Evolutionary conservation across 2,329 filamentous ascomycete genomes (phyloP), one percentile per base, ranked within the genome.

Genomic region (Talaromyces amestolkiae): DNA sequence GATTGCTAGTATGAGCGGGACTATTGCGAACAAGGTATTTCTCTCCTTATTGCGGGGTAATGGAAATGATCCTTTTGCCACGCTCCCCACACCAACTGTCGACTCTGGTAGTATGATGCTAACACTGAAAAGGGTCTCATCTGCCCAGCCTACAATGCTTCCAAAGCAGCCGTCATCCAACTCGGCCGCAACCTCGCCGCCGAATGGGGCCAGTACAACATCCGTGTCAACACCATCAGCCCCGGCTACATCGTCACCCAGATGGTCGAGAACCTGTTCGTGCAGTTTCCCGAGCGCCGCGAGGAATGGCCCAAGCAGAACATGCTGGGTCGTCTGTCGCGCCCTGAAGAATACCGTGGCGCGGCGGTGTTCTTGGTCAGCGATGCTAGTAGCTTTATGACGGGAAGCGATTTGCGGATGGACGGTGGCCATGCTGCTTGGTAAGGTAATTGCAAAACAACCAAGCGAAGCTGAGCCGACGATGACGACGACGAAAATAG

Each of bases 301-400:
- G 93, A 74, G 9, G 85, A 88, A 67, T 96, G 93, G 93, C 87
- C 91, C 17, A 89, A 85, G 71, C 89, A 94, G 78, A 96, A 96
- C 78, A 95, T 96, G 92, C 82, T 96, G 62, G 87, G 85, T 33
- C 84, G 87, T 39, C 80, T 92, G 66, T 90, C 88, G 72, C 79
- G 78, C 24, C 89, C 90, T 0, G 81, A 87, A 58, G 90, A 93
- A 75, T 91, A 90, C 76, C 85, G 89, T 58, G 89, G 81, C 6
- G 80, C 80, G 0, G 79, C 80, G 0, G 77, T 83, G 43, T 83
- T 82, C 69, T 71, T 82, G 66, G 70, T 83, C 37, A 81, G 79
- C 65, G 80, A 83, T 67, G 81, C 81, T 8, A 84, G 81, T 70
- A 81, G 77, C 66, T 86, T 85, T 73, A 85, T 85, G 82, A 86